phyloP scores from a whole-genome alignment of 75 land plant genomes.

The Picea glauca region DNA sequence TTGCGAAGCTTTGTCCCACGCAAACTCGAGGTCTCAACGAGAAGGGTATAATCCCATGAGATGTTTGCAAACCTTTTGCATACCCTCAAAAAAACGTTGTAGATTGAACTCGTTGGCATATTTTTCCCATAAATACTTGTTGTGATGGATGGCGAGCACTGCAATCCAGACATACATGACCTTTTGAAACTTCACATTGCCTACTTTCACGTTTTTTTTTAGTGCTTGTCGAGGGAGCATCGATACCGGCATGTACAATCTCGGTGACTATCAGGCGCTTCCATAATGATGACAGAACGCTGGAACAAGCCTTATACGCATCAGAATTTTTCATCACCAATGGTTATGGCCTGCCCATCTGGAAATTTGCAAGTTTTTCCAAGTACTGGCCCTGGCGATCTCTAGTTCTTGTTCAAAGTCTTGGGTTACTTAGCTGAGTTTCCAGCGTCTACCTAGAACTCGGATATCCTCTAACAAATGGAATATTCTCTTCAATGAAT shows the following conservation, averaged over 20 bases:
- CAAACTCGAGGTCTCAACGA: conserved; percentile 68
- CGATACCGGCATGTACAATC: conserved; percentile 71
- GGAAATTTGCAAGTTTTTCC: too few species aligned
- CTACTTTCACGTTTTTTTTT: conserved; percentile 55
- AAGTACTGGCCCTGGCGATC: too few species aligned
- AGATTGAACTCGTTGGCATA: conserved; percentile 81
- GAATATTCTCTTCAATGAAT: too few species aligned
- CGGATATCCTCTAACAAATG: too few species aligned
- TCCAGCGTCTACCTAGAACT: too few species aligned
- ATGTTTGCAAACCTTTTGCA: conserved; percentile 32
- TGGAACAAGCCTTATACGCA: too few species aligned
- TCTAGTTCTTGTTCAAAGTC: too few species aligned
- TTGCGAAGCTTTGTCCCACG: conserved; percentile 67
- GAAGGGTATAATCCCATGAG: conserved; percentile 58
- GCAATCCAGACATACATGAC: conserved; percentile 70
- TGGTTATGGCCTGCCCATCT: too few species aligned
- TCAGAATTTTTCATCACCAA: too few species aligned
- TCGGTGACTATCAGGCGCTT: too few species aligned
- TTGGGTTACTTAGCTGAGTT: too few species aligned
- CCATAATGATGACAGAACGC: too few species aligned
- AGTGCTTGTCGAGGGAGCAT: conserved; percentile 48
- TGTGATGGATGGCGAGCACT: conserved; percentile 61
- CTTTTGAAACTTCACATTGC: conserved; percentile 61
- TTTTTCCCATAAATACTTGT: conserved; percentile 61
- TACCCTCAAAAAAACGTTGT: conserved; percentile 50